phyloP scores from a whole-genome alignment of 352 stramenopile genomes.

The Phytophthora fragariaefolia region DNA sequence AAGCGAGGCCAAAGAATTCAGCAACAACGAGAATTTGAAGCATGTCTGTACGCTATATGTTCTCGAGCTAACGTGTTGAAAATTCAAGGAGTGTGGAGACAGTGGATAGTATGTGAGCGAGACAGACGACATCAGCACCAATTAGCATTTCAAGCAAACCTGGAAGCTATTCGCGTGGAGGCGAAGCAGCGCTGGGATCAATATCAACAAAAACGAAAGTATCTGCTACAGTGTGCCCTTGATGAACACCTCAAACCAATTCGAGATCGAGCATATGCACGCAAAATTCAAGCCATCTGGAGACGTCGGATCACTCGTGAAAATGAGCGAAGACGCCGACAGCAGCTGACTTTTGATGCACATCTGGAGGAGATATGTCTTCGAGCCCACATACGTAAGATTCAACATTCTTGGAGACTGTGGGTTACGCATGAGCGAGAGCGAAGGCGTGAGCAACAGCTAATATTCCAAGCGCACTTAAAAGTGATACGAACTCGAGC shows the following conservation, averaged over 20 bases:
- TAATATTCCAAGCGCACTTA: slow-evolving; percentile 10
- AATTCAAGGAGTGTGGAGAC: slow-evolving; percentile 29
- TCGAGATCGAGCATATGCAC: slow-evolving; percentile 1
- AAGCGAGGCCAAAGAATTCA: neutral
- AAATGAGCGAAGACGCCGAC: neutral
- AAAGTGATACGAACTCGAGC: slow-evolving; percentile 4
- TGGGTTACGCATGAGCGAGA: neutral
- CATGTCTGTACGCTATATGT: slow-evolving; percentile 5
- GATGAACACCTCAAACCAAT: slow-evolving; percentile 7
- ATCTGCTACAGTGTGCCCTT: slow-evolving; percentile 14
- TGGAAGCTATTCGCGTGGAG: slow-evolving; percentile 8
- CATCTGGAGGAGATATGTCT: neutral
- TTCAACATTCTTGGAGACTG: neutral
- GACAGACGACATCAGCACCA: neutral
- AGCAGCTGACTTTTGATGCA: neutral
- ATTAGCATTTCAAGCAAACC: neutral
- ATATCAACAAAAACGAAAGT: neutral
- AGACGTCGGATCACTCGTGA: neutral
- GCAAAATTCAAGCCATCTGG: slow-evolving; percentile 22
- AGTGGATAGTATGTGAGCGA: slow-evolving; percentile 17
- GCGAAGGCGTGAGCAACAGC: neutral
- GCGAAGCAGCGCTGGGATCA: neutral
- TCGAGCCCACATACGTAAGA: slow-evolving; percentile 1
- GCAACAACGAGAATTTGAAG: slow-evolving; percentile 9
- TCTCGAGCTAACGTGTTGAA: slow-evolving; percentile 1